phyloP scores from a whole-genome alignment of 176 grass and related monocot genomes.

The Secale cereale region DNA sequence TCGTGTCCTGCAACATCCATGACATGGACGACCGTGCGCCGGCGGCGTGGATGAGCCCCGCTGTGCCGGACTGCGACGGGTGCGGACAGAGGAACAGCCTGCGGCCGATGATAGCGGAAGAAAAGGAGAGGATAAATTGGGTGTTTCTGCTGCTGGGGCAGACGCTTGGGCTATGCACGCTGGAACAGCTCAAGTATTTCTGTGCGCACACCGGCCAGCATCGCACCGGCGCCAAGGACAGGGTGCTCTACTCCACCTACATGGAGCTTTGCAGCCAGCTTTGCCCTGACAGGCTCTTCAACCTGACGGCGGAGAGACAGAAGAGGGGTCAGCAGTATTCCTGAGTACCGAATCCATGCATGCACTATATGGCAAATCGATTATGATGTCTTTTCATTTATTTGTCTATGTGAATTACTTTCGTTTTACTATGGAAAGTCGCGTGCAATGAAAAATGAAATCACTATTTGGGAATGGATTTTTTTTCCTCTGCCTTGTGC shows the following conservation, averaged over 20 bases:
- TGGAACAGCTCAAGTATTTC: conserved; percentile 69
- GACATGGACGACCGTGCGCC: conserved; percentile 47
- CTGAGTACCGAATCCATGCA: too few relatives aligned
- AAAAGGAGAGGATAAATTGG: conserved; percentile 65
- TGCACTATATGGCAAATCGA: too few relatives aligned
- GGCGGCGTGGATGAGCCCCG: conserved; percentile 7
- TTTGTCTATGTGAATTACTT: too few relatives aligned
- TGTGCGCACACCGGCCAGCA: conserved; percentile 40
- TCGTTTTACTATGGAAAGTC: too few relatives aligned
- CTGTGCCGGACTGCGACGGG: conserved; percentile 10
- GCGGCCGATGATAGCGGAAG: conserved; percentile 26
- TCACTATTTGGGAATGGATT: too few relatives aligned
- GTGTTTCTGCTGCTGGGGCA: conserved; percentile 53
- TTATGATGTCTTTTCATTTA: too few relatives aligned
- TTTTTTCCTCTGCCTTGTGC: too few relatives aligned
- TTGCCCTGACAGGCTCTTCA: conserved; percentile 17
- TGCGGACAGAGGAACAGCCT: conserved; percentile 29
- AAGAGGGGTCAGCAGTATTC: not conserved
- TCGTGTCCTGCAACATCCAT: conserved; percentile 1
- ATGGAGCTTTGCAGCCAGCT: conserved; percentile 56
- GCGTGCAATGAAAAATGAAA: too few relatives aligned
- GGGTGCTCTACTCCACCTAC: conserved; percentile 49
- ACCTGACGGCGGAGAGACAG: not conserved
- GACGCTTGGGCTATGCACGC: conserved; percentile 39
- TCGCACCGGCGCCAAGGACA: conserved; percentile 55